Evolutionary conservation across 306 rosid species (phyloP).

Genomic region (Trifolium repens): DNA sequence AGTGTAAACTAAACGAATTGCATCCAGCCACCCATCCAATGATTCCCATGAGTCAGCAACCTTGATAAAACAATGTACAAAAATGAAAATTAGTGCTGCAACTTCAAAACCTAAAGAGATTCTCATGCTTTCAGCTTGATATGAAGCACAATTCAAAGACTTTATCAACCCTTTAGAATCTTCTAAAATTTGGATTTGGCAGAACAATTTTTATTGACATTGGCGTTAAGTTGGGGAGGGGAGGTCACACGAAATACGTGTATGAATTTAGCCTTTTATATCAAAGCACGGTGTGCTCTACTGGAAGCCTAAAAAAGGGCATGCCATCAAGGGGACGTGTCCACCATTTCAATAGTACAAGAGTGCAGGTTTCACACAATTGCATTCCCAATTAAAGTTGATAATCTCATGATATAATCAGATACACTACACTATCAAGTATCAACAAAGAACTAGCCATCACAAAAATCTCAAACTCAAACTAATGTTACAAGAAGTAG

Average conservation of each 20-base stretch:
- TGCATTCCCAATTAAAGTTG: constrained; percentile 19
- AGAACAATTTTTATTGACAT: constrained; percentile 6
- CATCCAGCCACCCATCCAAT: constrained; percentile 98
- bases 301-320: constrained; percentile 21
- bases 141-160: constrained; percentile 36
- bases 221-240: constrained; percentile 4
- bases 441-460: constrained; percentile 32
- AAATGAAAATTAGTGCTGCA: constrained; percentile 38
- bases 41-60: constrained; percentile 97
- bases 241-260: constrained; percentile 14
- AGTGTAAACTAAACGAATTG: constrained; percentile 90
- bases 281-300: constrained; percentile 1
- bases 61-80: constrained; percentile 50
- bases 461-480: constrained; percentile 18
- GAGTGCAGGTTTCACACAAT: constrained; percentile 29
- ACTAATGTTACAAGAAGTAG: neutral
- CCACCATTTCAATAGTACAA: neutral
- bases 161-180: constrained; percentile 24
- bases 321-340: neutral
- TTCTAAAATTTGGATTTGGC: constrained; percentile 28
- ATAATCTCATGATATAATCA: constrained; percentile 33
- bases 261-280: constrained; percentile 12
- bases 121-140: constrained; percentile 28
- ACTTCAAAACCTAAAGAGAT: constrained; percentile 28
- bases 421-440: neutral